Conservation (phyloP, 768 basidiomycete genomes). For the Xanthoconium stramineum region DNA sequence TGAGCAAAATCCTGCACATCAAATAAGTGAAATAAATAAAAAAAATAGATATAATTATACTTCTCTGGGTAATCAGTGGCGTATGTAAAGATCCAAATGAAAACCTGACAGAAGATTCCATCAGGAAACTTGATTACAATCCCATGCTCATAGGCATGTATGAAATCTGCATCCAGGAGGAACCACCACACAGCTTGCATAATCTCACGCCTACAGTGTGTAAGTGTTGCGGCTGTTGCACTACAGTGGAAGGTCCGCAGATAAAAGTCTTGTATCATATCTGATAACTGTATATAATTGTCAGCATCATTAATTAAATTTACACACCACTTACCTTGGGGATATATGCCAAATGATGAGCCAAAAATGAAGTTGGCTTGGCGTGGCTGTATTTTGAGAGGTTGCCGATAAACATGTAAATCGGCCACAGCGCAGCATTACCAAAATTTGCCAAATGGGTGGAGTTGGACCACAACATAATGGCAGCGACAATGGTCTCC, state of each 20-base stretch:
- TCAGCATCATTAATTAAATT: too few relatives aligned
- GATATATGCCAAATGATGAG: slow-evolving; percentile 1
- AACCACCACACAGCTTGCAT: slow-evolving; percentile 26
- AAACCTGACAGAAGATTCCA: slow-evolving; percentile 15
- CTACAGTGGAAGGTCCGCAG: background rate
- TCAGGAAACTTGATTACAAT: slow-evolving; percentile 20
- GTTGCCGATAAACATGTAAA: slow-evolving; percentile 8
- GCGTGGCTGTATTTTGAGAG: slow-evolving; percentile 3
- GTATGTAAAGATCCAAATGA: slow-evolving; percentile 24
- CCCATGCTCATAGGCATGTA: slow-evolving; percentile 21
- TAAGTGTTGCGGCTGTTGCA: background rate
- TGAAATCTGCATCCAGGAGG: slow-evolving; percentile 23
- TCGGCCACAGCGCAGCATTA: slow-evolving; percentile 8
- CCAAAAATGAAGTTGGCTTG: background rate
- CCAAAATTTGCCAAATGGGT: slow-evolving; percentile 26
- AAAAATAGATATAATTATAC: slow-evolving; percentile 14
- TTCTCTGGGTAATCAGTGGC: slow-evolving; percentile 32
- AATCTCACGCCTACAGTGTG: slow-evolving; percentile 16
- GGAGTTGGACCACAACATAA: slow-evolving; percentile 27
- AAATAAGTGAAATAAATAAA: background rate
- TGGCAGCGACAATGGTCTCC: background rate
- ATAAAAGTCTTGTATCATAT: background rate
- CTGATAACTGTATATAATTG: background rate
- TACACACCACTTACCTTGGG: background rate
- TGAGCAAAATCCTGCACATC: background rate